Conservation (phyloP, 129 eudicot species). For the Centaurea solstitialis region DNA sequence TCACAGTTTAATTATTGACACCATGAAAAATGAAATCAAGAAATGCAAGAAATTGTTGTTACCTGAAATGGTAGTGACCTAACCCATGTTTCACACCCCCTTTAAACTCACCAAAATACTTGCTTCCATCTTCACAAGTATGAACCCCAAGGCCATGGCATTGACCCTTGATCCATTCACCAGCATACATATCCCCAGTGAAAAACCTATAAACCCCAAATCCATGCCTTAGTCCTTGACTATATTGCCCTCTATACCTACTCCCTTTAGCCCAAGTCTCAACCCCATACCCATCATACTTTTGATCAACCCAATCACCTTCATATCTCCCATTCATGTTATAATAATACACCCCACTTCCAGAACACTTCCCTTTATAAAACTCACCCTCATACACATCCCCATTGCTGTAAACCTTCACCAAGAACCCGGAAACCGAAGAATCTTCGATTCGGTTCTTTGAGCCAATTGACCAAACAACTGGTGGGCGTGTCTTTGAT, state of each 20-base stretch:
- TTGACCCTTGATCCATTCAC: slow-evolving; percentile 81
- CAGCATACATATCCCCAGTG: slow-evolving; percentile 74
- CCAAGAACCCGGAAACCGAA: slow-evolving; percentile 44
- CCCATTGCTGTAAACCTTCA: slow-evolving; percentile 63
- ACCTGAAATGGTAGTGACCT: slow-evolving; percentile 75
- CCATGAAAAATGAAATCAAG: no score
- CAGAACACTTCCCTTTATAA: slow-evolving; percentile 77
- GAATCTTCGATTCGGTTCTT: slow-evolving; percentile 33
- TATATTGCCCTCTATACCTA: slow-evolving; percentile 76
- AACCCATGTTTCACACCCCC: slow-evolving; percentile 68
- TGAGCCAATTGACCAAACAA: slow-evolving; percentile 78
- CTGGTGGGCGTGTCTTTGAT: slow-evolving; percentile 33
- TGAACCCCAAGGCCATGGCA: slow-evolving; percentile 67
- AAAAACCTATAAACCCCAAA: slow-evolving; percentile 77
- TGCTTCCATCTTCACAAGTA: slow-evolving; percentile 78
- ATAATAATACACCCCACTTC: slow-evolving; percentile 83
- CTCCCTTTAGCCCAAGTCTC: slow-evolving; percentile 94
- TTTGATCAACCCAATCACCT: slow-evolving; percentile 87
- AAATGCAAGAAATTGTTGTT: no score
- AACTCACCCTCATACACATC: slow-evolving; percentile 90
- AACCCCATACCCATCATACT: slow-evolving; percentile 81
- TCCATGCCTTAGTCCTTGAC: slow-evolving; percentile 85
- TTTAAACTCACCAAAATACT: slow-evolving; percentile 70
- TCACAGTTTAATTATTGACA: no score
- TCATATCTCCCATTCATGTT: slow-evolving; percentile 83